Percentiles rank a stretch among this genome's conserved stretches.
Evolutionary conservation across 495 filamentous ascomycete genomes (phyloP).

Genomic region (Lasiosphaeris hirsuta): DNA sequence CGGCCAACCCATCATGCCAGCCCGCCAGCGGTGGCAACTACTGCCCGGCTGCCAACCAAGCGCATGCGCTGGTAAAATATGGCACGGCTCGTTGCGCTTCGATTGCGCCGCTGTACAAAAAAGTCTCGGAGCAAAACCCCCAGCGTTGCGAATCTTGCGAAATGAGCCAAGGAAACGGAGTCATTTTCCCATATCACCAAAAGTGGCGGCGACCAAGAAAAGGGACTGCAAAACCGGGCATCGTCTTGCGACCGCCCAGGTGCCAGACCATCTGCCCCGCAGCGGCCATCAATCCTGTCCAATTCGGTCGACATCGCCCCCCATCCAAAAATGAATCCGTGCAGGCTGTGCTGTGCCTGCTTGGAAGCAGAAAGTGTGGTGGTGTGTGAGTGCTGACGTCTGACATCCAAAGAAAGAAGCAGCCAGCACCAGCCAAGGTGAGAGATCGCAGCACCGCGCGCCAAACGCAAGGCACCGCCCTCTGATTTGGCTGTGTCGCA

Average conservation of each 20-base stretch:
- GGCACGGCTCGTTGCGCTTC: not conserved
- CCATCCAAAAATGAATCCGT: not conserved
- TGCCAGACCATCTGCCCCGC: not conserved
- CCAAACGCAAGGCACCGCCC: no score
- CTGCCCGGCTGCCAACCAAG: not conserved
- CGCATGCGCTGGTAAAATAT: not conserved
- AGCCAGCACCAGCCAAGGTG: not conserved
- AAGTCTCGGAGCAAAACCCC: conserved; percentile 1
- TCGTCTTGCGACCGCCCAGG: not conserved
- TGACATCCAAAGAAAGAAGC: conserved; percentile 3
- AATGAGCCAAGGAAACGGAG: conserved; percentile 6
- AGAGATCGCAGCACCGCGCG: no score
- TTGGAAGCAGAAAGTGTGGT: not conserved
- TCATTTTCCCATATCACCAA: not conserved
- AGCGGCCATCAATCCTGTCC: not conserved
- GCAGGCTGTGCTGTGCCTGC: not conserved
- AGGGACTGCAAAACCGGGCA: conserved; percentile 2
- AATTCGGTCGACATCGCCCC: not conserved
- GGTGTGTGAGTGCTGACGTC: not conserved
- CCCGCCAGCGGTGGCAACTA: not conserved
- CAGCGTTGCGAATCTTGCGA: not conserved
- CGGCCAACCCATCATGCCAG: not conserved
- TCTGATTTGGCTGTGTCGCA: no score
- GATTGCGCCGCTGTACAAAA: not conserved
- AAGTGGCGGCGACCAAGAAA: not conserved